Percentiles rank a stretch among this genome's conserved stretches.
These are phyloP conservation scores for Calcarisporium arbuscula DNA, from an alignment of 2,329 filamentous ascomycete species.

Conservation along the genomic window DNA sequence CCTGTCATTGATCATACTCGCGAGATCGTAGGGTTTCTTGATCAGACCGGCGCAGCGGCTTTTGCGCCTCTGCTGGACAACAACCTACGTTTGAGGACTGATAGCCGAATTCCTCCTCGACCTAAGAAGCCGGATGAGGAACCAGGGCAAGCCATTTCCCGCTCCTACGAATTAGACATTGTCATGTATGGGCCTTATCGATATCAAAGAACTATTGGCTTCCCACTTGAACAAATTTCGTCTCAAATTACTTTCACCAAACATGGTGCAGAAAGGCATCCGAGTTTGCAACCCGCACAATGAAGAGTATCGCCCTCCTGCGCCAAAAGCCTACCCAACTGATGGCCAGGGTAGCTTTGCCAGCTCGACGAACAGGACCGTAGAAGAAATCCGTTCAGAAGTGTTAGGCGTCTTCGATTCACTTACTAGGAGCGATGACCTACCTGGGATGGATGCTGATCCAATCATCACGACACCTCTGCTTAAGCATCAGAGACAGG, in stretches of 20 bases:
- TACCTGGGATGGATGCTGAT: conserved; percentile 67
- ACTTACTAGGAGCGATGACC: conserved; percentile 65
- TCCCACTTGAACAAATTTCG: conserved; percentile 56
- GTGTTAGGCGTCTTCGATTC: conserved; percentile 85
- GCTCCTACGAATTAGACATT: conserved; percentile 58
- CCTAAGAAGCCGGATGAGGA: conserved; percentile 57
- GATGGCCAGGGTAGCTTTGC: conserved; percentile 19
- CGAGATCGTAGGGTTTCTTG: conserved; percentile 69
- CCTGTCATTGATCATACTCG: conserved; percentile 67
- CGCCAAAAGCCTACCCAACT: conserved; percentile 26
- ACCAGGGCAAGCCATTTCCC: conserved; percentile 56
- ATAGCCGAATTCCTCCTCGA: conserved; percentile 63
- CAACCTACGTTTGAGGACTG: conserved; percentile 58
- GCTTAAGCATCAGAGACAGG: conserved; percentile 84
- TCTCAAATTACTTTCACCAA: conserved; percentile 61
- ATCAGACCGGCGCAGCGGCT: conserved; percentile 57
- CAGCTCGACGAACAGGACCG: conserved; percentile 50
- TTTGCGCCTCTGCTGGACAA: conserved; percentile 70
- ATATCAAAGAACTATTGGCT: conserved; percentile 59
- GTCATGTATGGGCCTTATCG: conserved; percentile 74
- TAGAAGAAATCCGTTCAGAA: conserved; percentile 80
- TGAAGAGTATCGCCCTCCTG: conserved; percentile 38
- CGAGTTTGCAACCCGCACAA: conserved; percentile 73
- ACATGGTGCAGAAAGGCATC: conserved; percentile 60
- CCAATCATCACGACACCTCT: conserved; percentile 58